Percentiles rank a stretch among this genome's conserved stretches.
Evolutionary conservation across 83 land plant genomes (phyloP).

Genomic region (Thuja plicata): DNA sequence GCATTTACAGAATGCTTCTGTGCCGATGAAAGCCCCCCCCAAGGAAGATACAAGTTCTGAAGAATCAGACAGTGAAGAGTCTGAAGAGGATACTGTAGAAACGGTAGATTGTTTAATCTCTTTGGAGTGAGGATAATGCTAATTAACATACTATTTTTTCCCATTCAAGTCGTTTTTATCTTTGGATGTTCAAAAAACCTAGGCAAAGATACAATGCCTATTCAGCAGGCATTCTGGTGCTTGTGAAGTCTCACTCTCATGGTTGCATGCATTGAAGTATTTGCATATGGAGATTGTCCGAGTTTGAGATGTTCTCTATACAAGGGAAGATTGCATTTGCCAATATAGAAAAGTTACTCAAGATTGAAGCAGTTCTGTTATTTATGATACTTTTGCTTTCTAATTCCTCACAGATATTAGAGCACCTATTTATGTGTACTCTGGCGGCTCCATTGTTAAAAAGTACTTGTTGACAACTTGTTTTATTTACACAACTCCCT

Average conservation of each 20-base stretch:
- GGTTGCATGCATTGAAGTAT: not conserved
- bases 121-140: not conserved
- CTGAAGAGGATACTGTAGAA: not conserved
- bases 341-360: not conserved
- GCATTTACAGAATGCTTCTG: not conserved
- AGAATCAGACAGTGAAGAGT: constrained; percentile 1
- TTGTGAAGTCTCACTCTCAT: not conserved
- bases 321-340: not conserved
- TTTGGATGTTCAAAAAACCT: not conserved
- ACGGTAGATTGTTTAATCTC: not conserved
- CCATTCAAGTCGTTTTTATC: too few species aligned
- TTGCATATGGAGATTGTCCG: not conserved
- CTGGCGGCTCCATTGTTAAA: not conserved
- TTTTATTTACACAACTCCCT: too few species aligned
- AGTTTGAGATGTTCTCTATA: not conserved
- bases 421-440: too few species aligned
- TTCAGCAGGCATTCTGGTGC: too few species aligned
- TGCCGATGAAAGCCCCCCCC: not conserved
- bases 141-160: too few species aligned
- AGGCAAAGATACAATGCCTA: too few species aligned
- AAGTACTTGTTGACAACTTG: not conserved
- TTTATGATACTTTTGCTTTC: too few species aligned
- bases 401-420: not conserved
- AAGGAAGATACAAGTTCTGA: not conserved
- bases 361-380: not conserved